Evolutionary conservation across 2,329 filamentous ascomycete genomes (phyloP).

Genomic region (Aspergillus quadricinctus): DNA sequence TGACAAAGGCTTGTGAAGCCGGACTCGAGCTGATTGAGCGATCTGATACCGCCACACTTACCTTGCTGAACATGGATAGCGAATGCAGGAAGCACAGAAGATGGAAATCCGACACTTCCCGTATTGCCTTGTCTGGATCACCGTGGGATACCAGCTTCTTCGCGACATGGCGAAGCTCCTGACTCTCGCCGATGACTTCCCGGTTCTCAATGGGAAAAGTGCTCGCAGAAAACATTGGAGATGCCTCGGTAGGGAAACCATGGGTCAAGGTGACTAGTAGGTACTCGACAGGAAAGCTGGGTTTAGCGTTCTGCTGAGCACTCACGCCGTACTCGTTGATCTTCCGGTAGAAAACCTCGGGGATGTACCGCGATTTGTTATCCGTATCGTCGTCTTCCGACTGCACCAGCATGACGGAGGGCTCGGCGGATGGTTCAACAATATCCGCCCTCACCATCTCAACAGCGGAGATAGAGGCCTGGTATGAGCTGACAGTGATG

Average conservation of each 20-base stretch:
- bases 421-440: conserved; percentile 90
- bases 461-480: conserved; percentile 90
- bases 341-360: conserved; percentile 91
- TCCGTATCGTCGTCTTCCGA: conserved; percentile 72
- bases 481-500: conserved; percentile 86
- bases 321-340: conserved; percentile 97
- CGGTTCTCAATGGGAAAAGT: conserved; percentile 90
- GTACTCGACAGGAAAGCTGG: conserved; percentile 93
- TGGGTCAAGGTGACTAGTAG: conserved; percentile 93
- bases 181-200: conserved; percentile 76
- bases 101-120: conserved; percentile 86
- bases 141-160: conserved; percentile 65
- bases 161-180: conserved; percentile 67
- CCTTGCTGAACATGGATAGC: conserved; percentile 79
- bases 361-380: conserved; percentile 79
- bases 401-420: conserved; percentile 88
- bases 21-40: not conserved
- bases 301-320: conserved; percentile 95
- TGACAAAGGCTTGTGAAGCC: not conserved
- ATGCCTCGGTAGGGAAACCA: conserved; percentile 80
- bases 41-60: conserved; percentile 41
- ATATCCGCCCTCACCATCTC: conserved; percentile 97
- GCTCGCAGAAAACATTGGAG: conserved; percentile 66
- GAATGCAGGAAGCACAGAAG: conserved; percentile 80
- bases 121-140: conserved; percentile 58